Evolutionary conservation across 176 grass and related monocot genomes (phyloP), one percentile per base, ranked within the genome.

Genomic region (Cenchrus americanus): DNA sequence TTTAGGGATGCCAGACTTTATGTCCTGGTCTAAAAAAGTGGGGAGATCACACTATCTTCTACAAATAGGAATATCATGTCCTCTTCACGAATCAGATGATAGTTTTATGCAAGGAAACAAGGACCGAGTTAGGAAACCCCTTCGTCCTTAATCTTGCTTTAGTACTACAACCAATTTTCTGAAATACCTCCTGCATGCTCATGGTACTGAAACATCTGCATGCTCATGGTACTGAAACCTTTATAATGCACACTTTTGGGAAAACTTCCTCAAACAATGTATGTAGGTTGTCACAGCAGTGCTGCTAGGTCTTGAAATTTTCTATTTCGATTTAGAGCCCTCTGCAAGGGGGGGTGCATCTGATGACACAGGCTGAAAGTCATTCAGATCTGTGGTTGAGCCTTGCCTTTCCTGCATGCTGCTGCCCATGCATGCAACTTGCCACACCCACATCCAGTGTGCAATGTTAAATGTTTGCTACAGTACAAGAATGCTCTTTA

Each of bases 391-490:
- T 72, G 82, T 69, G 75, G 55, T 11, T 72, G 43, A 40, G 27
- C 14, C 10, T 52, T 53, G 54, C 74, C 83, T 78, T 60, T 66
- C 0, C 71, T 76, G 32, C 37, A 8, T 55, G 48, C 49, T 73
- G 76, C 67, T 73, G 84, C 32, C 46, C 84, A 86, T 65, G 76
- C 67, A 68, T 54, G 76, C 58, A 86, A 64, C 42, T 80, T 80
- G 84, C 3, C 34, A 37, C 34, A 37, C 34, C 68, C 22, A 22
- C 62, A 26, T 19, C 66, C 75, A 62, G 75, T 19, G 44, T 61
- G 32, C 67, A n/a, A 22, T 64, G 57, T 53, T 80, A 80, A 37
- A 42, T 51, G 49, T 5, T 14, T 21, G 44, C 66, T 71, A 17
- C 73, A 71, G 75, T 49, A 1, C 60, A 27, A 65, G 8, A 26